Evolutionary conservation across 2,329 filamentous ascomycete species (phyloP).

Genomic region (Aaosphaeria arxii): DNA sequence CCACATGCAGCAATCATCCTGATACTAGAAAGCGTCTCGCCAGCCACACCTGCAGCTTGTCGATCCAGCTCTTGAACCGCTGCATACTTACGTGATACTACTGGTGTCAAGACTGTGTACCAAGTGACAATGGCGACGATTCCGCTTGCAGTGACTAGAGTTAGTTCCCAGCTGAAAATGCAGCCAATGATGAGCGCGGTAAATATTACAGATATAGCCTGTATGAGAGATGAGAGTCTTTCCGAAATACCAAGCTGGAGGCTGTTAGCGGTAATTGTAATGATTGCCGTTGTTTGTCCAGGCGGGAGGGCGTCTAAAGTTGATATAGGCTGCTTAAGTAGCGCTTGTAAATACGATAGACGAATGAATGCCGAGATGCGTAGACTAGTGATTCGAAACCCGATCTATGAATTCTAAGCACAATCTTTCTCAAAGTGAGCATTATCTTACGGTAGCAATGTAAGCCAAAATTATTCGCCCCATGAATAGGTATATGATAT

Average conservation of each 20-base stretch:
- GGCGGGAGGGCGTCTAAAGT: constrained; percentile 45
- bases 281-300: constrained; percentile 44
- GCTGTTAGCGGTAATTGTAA: constrained; percentile 47
- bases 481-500: constrained; percentile 11
- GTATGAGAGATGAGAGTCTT: constrained; percentile 43
- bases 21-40: constrained; percentile 9
- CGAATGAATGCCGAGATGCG: constrained; percentile 47
- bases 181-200: constrained; percentile 47
- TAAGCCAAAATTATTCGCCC: constrained; percentile 7
- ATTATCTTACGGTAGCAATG: constrained; percentile 6
- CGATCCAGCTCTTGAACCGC: constrained; percentile 4
- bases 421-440: no score
- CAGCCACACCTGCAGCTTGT: constrained; percentile 8
- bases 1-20: constrained; percentile 13
- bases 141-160: constrained; percentile 41
- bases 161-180: constrained; percentile 47
- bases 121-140: constrained; percentile 7
- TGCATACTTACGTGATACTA: constrained; percentile 8
- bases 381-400: constrained; percentile 45
- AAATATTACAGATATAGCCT: constrained; percentile 41
- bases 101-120: constrained; percentile 7
- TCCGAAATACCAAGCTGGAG: constrained; percentile 51
- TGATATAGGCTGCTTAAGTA: constrained; percentile 46
- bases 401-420: constrained; percentile 1
- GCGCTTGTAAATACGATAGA: constrained; percentile 43